Conservation (phyloP, 2,329 filamentous ascomycete genomes). For the Ascomycota sp. region DNA sequence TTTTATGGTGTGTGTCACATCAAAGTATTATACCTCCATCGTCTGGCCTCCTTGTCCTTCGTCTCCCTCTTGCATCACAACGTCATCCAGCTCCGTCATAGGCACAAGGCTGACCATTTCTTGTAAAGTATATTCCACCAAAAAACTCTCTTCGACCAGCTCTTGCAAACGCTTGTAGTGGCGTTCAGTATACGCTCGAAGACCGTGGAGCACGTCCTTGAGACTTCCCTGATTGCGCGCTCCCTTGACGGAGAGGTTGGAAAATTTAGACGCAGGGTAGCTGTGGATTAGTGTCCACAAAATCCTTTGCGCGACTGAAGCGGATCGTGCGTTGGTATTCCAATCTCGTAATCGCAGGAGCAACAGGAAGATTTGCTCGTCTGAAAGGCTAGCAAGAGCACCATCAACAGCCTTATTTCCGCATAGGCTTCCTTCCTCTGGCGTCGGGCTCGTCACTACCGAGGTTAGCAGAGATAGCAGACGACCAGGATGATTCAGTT, state of each 20-base stretch:
- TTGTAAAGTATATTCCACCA: constrained; percentile 79
- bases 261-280: constrained; percentile 61
- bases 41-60: constrained; percentile 3
- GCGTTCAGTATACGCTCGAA: constrained; percentile 77
- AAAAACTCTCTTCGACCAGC: constrained; percentile 78
- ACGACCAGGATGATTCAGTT: constrained; percentile 83
- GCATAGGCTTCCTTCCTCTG: constrained; percentile 41
- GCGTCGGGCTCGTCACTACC: constrained; percentile 43
- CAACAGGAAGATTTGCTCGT: constrained; percentile 70
- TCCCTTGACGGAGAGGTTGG: constrained; percentile 43
- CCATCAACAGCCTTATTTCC: constrained; percentile 58
- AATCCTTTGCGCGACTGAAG: constrained; percentile 68
- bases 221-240: constrained; percentile 42
- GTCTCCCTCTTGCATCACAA: constrained; percentile 7
- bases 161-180: constrained; percentile 85
- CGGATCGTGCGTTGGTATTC: constrained; percentile 88
- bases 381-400: constrained; percentile 57
- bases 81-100: constrained; percentile 3
- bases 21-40: too few relatives aligned
- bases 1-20: too few relatives aligned
- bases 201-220: constrained; percentile 69
- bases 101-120: constrained; percentile 68
- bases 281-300: constrained; percentile 60
- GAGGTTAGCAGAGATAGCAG: constrained; percentile 67
- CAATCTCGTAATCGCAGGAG: constrained; percentile 75